Base-by-base conservation (phyloP, 495 filamentous ascomycete species). In the Penicillium cosmopolitanum region DNA sequence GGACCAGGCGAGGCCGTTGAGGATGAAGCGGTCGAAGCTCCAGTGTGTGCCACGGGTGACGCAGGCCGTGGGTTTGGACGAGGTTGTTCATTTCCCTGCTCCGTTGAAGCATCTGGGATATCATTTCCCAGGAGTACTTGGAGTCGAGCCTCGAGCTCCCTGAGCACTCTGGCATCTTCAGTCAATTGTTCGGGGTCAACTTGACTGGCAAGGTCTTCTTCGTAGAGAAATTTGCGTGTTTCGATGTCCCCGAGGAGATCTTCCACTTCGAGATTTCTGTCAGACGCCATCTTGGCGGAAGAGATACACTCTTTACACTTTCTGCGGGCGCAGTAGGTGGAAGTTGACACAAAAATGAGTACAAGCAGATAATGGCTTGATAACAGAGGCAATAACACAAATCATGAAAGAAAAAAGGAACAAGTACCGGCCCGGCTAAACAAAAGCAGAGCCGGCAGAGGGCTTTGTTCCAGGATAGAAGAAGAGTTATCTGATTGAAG, bases 171-270 rank as follows among this genome's bases (percentile, higher is more conserved):
- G 46, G 46, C 46, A n/a, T 48, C 46, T 28, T 48, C 23, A 1
- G 46, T 18, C 10, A 48, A 28, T 15, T 48, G 46, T 19, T 48
- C 46, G 7, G 46, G 46, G 46, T 48, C 46, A 7, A 48, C 23
- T 28, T 48, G 46, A 28, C 6, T 23, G 21, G 46, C 46, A 23
- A 48, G 19, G 21, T 48, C 46, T 28, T 48, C 46, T 13, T 48
- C 46, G 15, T 48, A 48, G 19, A 48, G 23, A 28, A 48, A 48
- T 15, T 28, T 48, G n/a, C 21, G 47, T n/a, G 21, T 42, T 42
- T 40, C 46, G 12, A 57, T 42, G n/a, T 57, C 21, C 11, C 23
- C 46, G 11, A 48, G 8, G 19, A 48, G 46, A 15, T 19, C 9
- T 10, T 48, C 23, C 8, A 48, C 21, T 15, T 48, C 46, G 9